Evolutionary conservation across 169 alveolate genomes (phyloP).

Genomic region (Besnoitia besnoiti): DNA sequence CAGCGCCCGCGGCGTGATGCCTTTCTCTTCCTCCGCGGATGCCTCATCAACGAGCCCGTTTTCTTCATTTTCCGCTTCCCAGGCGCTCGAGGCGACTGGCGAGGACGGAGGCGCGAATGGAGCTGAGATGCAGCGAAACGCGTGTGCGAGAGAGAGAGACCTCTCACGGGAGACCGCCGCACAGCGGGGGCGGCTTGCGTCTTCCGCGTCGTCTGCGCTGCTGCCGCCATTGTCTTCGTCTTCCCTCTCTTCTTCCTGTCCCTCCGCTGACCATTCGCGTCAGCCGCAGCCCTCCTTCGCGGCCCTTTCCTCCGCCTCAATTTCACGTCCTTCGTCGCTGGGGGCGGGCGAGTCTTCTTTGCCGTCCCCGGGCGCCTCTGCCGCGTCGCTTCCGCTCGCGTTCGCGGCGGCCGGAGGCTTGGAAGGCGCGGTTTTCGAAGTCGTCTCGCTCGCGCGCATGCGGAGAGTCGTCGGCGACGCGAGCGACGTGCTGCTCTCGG

Average conservation of each 20-base stretch:
- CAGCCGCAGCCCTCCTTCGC: background rate
- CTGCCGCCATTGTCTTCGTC: background rate
- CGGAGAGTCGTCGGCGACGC: conserved; percentile 27
- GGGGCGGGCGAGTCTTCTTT: background rate
- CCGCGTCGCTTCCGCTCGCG: background rate
- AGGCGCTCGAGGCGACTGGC: too few species aligned
- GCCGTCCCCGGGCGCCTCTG: background rate
- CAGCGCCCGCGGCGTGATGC: too few species aligned
- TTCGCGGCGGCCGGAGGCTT: background rate
- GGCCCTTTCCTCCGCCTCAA: background rate
- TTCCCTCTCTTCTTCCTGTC: background rate
- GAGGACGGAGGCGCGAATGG: too few species aligned
- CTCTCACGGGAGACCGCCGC: too few species aligned
- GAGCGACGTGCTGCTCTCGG: background rate
- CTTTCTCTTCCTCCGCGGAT: too few species aligned
- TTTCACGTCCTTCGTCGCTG: too few species aligned
- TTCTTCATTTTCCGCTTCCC: too few species aligned
- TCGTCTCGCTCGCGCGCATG: background rate
- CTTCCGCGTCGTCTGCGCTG: background rate
- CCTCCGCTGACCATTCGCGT: too few species aligned
- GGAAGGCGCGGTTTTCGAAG: background rate
- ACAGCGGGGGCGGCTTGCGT: too few species aligned
- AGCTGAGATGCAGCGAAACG: too few species aligned
- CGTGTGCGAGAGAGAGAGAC: too few species aligned
- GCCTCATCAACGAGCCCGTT: too few species aligned